Percentiles rank a stretch among this genome's conserved stretches.
Conservation (phyloP, 371 early-diverging fungal genomes). For the Agmasoma carcini region DNA sequence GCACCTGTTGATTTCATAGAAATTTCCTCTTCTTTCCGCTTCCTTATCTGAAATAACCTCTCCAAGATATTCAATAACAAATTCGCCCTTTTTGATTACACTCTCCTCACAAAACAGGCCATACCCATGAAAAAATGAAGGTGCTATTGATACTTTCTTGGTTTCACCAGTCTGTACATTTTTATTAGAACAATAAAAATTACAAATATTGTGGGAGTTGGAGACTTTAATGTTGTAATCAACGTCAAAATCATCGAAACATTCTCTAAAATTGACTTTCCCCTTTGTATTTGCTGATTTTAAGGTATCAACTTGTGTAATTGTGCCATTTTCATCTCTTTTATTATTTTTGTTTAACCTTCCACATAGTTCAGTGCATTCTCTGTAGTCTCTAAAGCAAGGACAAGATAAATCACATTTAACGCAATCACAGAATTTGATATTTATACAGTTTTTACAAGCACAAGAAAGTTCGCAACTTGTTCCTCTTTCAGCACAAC, state of each 20-base stretch:
- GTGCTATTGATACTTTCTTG: not conserved
- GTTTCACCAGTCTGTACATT: not conserved
- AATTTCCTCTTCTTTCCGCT: conserved; percentile 43
- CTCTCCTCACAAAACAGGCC: conserved; percentile 59
- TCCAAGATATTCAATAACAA: conserved; percentile 70
- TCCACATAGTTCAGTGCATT: conserved; percentile 26
- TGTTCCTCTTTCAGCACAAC: conserved; percentile 21
- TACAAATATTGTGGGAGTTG: not conserved
- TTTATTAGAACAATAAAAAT: not conserved
- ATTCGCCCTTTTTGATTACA: conserved; percentile 56
- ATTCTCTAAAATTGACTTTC: too few relatives aligned
- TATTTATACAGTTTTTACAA: conserved; percentile 30
- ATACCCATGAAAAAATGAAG: conserved; percentile 56
- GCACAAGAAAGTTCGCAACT: conserved; percentile 36
- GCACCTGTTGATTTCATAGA: conserved; percentile 41
- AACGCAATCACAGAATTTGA: conserved; percentile 4
- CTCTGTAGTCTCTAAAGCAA: conserved; percentile 20
- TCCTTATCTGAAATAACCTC: conserved; percentile 60
- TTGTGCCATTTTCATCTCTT: not conserved
- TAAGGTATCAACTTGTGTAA: conserved; percentile 11
- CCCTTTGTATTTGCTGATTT: too few relatives aligned
- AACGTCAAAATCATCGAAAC: too few relatives aligned
- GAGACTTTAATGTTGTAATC: not conserved
- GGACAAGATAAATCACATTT: conserved; percentile 13
- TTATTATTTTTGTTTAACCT: conserved; percentile 9